Evolutionary conservation across 1,284 basidiomycete species (phyloP).

Genomic region (Apiotrichum sp.): DNA sequence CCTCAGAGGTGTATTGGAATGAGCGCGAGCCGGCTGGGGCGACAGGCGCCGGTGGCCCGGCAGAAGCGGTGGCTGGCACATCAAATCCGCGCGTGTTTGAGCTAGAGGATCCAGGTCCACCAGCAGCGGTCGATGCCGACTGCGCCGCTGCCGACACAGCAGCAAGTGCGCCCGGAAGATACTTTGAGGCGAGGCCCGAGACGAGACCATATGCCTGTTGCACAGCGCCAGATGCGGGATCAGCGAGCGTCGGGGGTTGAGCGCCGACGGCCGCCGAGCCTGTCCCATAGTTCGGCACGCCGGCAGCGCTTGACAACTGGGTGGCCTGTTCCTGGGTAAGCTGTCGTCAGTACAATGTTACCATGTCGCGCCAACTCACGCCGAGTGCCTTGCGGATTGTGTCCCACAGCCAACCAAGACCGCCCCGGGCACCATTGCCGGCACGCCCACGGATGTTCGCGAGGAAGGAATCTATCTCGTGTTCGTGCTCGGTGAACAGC

Average conservation of each 20-base stretch:
- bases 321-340: conserved; percentile 10
- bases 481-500: conserved; percentile 60
- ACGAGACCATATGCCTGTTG: conserved; percentile 36
- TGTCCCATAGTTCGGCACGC: neutral
- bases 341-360: neutral
- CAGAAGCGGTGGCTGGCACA: conserved; percentile 1
- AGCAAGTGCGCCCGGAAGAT: conserved; percentile 39
- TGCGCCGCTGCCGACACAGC: conserved; percentile 30
- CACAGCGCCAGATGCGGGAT: conserved; percentile 41
- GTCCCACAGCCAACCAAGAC: conserved; percentile 38
- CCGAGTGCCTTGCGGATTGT: conserved; percentile 32
- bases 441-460: conserved; percentile 32
- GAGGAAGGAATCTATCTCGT: conserved; percentile 61
- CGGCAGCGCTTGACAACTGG: conserved; percentile 4
- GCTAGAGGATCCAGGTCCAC: neutral
- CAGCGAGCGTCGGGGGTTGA: conserved; percentile 40
- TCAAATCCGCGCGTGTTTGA: conserved; percentile 11
- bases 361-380: conserved; percentile 21
- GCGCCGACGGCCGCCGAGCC: conserved; percentile 4
- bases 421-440: conserved; percentile 24
- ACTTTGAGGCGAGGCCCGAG: conserved; percentile 19
- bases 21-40: conserved; percentile 3
- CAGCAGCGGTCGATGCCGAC: conserved; percentile 4
- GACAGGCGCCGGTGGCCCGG: neutral
- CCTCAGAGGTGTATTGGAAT: conserved; percentile 6